Base-by-base conservation (phyloP, 2,329 filamentous ascomycete species). In the Decorospora gaudefroyi region DNA sequence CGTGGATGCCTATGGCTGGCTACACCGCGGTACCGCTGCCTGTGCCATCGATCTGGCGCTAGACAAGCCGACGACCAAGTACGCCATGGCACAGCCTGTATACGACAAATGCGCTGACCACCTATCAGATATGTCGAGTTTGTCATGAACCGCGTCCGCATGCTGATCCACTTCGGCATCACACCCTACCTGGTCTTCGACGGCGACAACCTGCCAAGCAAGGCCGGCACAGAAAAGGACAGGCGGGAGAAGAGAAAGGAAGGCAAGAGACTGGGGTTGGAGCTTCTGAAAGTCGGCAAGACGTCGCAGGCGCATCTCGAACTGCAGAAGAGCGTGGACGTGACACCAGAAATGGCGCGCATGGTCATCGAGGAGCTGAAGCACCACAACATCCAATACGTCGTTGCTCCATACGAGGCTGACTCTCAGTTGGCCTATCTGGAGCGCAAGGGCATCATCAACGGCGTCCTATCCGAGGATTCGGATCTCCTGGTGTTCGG, bases 1-100 rank as follows among this genome's bases (percentile, higher is more conserved):
- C n/a, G 85, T 99, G 23, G 93, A 99, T 71, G 92, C 88, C 44
- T 99, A 99, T 78, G 93, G 92, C 68, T 99, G 95, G 93, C 84
- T 99, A 42, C 93, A 99, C 72, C 86, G 93, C 57, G 95, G 91
- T 40, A 90, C 90, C 32, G 85, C 95, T 55, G 82, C 88, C 35
- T 97, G 92, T 75, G 90, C 92, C 52, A 83, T 93, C 62, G 93
- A 97, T 62, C 80, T 99, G 51, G 93, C 90, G 23, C 81, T 92
- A 61, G 90, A 83, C 61, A 93, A 89, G 68, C 90, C 90, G 10
- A 97, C 91, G 0, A 85, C 82, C 40, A 95, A 89, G 88, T 95
- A 77, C 66, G 81, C 28, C 72, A 21, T 11, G 18, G 10, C 10
- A 25, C 22, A 4, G 13, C 8, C 13, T 18, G 6, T 18, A 30